Evolutionary conservation across 345 rosid species (phyloP).

Genomic region (Arabidopsis thaliana): TAIR10.1 NC_003076.8:7379501-7380000

Average conservation of each 20-base stretch:
- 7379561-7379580: constrained; percentile 50
- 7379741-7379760: constrained; percentile 75
- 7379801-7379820: constrained; percentile 82
- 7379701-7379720: constrained; percentile 97
- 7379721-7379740: constrained; percentile 91
- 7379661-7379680: constrained; percentile 85
- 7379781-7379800: constrained; percentile 89
- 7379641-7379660: constrained; percentile 91
- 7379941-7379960: too few species aligned
- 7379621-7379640: neutral
- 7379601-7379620: neutral
- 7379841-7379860: neutral
- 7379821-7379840: constrained; percentile 59
- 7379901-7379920: too few species aligned
- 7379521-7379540: constrained; percentile 92
- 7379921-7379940: too few species aligned
- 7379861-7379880: neutral
- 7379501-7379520: constrained; percentile 82
- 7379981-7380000: too few species aligned
- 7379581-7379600: neutral
- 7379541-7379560: constrained; percentile 90
- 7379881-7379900: neutral
- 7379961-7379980: too few species aligned
- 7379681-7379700: constrained; percentile 84
- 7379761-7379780: constrained; percentile 74